phyloP scores from a whole-genome alignment of 2,329 filamentous ascomycete species.

The Pseudogymnoascus sp. region DNA sequence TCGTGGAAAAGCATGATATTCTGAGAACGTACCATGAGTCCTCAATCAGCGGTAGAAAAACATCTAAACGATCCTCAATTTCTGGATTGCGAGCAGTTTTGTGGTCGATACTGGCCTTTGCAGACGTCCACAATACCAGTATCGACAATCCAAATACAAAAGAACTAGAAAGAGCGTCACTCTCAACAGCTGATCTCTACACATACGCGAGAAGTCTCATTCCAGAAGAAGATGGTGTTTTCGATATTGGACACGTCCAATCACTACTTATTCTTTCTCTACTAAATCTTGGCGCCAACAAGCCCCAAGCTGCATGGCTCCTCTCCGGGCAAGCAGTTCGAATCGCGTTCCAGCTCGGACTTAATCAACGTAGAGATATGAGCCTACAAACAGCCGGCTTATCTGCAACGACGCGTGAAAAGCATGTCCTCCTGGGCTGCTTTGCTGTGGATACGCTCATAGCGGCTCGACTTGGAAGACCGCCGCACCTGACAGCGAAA shows the following conservation, averaged over 20 bases:
- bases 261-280: slow-evolving; percentile 50
- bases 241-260: slow-evolving; percentile 42
- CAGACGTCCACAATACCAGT: neutral
- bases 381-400: slow-evolving; percentile 16
- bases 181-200: too few species aligned
- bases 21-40: slow-evolving; percentile 27
- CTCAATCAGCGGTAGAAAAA: slow-evolving; percentile 8
- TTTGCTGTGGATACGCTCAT: slow-evolving; percentile 52
- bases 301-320: slow-evolving; percentile 51
- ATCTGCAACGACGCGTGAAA: slow-evolving; percentile 18
- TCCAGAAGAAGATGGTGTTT: slow-evolving; percentile 37
- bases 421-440: slow-evolving; percentile 44
- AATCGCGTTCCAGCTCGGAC: slow-evolving; percentile 37
- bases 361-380: slow-evolving; percentile 25
- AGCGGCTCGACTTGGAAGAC: slow-evolving; percentile 39
- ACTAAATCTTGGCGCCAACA: slow-evolving; percentile 48
- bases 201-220: slow-evolving; percentile 27
- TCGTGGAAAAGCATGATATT: slow-evolving; percentile 55
- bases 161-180: neutral
- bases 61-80: neutral
- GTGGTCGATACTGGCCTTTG: neutral
- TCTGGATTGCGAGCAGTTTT: neutral
- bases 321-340: slow-evolving; percentile 54
- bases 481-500: slow-evolving; percentile 38
- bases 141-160: neutral